Evolutionary conservation across 2,329 filamentous ascomycete genomes (phyloP).

Genomic region (Simplicillium aogashimaense): DNA sequence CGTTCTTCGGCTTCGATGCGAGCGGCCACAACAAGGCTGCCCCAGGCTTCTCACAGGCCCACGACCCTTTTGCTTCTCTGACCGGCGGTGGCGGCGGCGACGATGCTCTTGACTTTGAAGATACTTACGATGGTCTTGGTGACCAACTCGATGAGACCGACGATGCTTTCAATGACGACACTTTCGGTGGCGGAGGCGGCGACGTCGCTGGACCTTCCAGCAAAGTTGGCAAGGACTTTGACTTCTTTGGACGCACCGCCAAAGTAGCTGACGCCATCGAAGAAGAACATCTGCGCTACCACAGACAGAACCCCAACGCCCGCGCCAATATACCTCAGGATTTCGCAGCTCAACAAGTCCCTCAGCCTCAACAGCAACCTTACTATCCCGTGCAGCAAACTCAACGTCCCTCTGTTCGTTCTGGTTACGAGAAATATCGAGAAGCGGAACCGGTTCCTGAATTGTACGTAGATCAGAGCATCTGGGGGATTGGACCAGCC

Average conservation of each 20-base stretch:
- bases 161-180: conserved; percentile 95
- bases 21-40: conserved; percentile 54
- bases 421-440: conserved; percentile 87
- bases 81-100: conserved; percentile 44
- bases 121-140: conserved; percentile 92
- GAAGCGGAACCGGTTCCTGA: conserved; percentile 78
- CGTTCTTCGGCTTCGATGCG: conserved; percentile 84
- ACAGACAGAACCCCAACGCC: conserved; percentile 57
- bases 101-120: conserved; percentile 70
- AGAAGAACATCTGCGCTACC: conserved; percentile 81
- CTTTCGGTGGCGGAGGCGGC: conserved; percentile 51
- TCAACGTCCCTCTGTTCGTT: conserved; percentile 51
- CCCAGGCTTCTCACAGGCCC: conserved; percentile 70
- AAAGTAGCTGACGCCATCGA: conserved; percentile 77
- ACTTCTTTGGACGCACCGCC: conserved; percentile 91
- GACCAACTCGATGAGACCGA: conserved; percentile 85
- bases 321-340: conserved; percentile 22
- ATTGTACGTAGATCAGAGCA: conserved; percentile 82
- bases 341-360: conserved; percentile 22
- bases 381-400: conserved; percentile 13
- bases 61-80: conserved; percentile 83
- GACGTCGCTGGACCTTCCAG: conserved; percentile 32
- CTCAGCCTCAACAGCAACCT: conserved; percentile 23
- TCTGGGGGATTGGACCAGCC: conserved; percentile 70
- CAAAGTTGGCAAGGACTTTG: conserved; percentile 81